These are phyloP conservation scores for Paxillus involutus DNA, from an alignment of 768 basidiomycete species.

Conservation along the genomic window DNA sequence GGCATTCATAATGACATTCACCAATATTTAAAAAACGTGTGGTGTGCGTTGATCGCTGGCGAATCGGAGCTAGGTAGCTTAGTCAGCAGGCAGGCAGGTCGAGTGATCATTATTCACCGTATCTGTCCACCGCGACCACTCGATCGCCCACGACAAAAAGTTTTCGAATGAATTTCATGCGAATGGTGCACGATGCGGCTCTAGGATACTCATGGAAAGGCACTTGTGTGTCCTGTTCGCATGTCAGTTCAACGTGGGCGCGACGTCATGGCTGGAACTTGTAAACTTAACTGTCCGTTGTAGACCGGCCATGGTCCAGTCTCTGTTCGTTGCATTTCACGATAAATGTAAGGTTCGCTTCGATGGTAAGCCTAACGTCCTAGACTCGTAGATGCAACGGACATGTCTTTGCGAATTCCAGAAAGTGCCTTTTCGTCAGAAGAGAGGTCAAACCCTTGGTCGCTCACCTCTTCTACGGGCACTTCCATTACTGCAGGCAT, in stretches of 20 bases:
- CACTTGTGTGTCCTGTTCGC: neutral
- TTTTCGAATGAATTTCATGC: neutral
- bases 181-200: neutral
- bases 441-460: neutral
- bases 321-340: neutral
- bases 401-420: neutral
- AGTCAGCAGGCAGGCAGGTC: no score
- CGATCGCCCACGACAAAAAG: neutral
- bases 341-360: neutral
- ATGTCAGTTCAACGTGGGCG: neutral
- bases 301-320: no score
- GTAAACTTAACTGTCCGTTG: neutral
- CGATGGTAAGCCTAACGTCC: neutral
- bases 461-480: neutral
- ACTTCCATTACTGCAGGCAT: neutral
- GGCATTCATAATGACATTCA: no score
- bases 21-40: no score
- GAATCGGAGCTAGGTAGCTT: no score
- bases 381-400: neutral
- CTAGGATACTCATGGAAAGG: neutral
- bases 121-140: no score
- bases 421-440: neutral
- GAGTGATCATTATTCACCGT: no score
- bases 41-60: no score
- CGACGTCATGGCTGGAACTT: neutral